phyloP scores from a whole-genome alignment of 495 filamentous ascomycete species.

The Aspergillus incahuasiensis region DNA sequence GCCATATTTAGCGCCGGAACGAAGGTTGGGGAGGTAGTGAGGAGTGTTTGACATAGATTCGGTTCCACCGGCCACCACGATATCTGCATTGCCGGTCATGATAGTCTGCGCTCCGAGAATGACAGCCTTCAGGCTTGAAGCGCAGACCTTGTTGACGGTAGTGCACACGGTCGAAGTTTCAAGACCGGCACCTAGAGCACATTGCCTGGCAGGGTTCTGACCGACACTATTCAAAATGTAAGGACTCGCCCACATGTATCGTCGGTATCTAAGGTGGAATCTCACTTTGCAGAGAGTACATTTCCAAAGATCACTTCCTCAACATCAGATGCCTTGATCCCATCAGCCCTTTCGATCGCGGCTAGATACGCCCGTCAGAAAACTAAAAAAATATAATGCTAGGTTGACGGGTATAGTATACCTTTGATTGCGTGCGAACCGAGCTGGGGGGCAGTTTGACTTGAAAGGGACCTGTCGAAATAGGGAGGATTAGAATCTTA shows the following conservation, averaged over 20 bases:
- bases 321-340: constrained; percentile 78
- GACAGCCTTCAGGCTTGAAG: constrained; percentile 87
- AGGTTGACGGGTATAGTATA: constrained; percentile 30
- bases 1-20: constrained; percentile 85
- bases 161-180: constrained; percentile 74
- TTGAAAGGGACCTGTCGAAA: constrained; percentile 67
- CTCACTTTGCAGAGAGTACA: constrained; percentile 91
- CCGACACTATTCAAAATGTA: constrained; percentile 61
- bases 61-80: constrained; percentile 86
- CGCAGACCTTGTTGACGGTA: constrained; percentile 98
- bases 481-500: constrained; percentile 7
- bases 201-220: constrained; percentile 94
- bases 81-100: constrained; percentile 84
- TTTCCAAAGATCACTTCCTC: constrained; percentile 98
- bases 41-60: constrained; percentile 98
- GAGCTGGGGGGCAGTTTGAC: constrained; percentile 78
- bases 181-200: constrained; percentile 82
- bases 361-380: constrained; percentile 44
- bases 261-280: not conserved
- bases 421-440: constrained; percentile 90
- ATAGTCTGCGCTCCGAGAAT: constrained; percentile 95
- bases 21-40: constrained; percentile 86
- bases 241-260: no score
- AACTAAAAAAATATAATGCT: no score
- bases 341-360: constrained; percentile 78